phyloP scores from a whole-genome alignment of 345 rosid species.

The Salix brachista region DNA sequence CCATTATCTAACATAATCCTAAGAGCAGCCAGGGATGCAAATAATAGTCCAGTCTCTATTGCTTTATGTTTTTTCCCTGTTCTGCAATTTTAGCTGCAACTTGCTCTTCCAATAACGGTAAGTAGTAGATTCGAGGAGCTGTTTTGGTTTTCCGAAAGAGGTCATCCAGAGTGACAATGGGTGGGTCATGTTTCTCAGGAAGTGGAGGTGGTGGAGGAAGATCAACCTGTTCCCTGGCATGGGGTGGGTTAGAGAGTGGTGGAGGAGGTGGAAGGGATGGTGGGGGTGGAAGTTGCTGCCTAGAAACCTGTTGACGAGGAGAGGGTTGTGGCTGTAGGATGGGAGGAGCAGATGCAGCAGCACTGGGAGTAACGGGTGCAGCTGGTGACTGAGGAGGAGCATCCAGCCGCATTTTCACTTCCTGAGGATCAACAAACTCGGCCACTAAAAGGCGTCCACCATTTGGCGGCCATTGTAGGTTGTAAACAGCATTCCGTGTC shows the following conservation, averaged over 20 bases:
- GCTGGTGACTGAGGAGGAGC: conserved; percentile 51
- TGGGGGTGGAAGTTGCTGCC: conserved; percentile 58
- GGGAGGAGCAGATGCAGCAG: conserved; percentile 27
- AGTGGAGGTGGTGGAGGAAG: conserved; percentile 65
- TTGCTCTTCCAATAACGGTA: conserved; percentile 86
- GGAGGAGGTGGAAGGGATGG: conserved; percentile 62
- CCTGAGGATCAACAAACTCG: conserved; percentile 83
- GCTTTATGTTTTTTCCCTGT: conserved; percentile 32
- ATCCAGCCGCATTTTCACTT: conserved; percentile 62
- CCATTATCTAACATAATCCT: conserved; percentile 27
- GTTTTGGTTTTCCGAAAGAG: conserved; percentile 92
- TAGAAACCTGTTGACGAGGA: conserved; percentile 46
- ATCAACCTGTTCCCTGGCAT: conserved; percentile 46
- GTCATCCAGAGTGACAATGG: conserved; percentile 87
- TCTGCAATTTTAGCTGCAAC: conserved; percentile 73
- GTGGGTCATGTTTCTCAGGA: conserved; percentile 69
- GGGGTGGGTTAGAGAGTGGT: conserved; percentile 42
- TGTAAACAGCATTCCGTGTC: conserved; percentile 85
- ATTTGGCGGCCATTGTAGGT: conserved; percentile 92
- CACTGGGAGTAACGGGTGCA: conserved; percentile 27
- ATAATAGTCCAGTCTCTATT: conserved; percentile 34
- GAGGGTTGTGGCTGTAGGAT: conserved; percentile 43
- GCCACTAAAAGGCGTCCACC: conserved; percentile 84
- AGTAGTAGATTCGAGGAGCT: conserved; percentile 89
- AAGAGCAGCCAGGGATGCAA: conserved; percentile 22